Percentiles rank a stretch among this genome's conserved stretches.
Evolutionary conservation across 164 flowering plant genomes (phyloP).

Genomic region (Liquidambar formosana): DNA sequence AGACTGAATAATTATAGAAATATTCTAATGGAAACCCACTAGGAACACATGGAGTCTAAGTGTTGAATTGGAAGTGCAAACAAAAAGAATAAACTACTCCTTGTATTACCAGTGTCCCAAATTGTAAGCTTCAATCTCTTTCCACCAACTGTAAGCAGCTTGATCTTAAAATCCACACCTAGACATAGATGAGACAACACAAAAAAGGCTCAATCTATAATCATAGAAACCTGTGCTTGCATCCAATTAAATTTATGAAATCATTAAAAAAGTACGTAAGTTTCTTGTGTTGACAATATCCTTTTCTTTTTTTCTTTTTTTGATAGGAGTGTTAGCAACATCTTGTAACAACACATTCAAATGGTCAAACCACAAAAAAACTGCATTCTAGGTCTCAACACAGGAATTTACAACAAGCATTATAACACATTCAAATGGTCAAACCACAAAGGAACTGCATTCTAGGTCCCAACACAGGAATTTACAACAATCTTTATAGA

Average conservation of each 20-base stretch:
- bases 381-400: no score
- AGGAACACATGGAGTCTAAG: not conserved
- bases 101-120: slow-evolving; percentile 84
- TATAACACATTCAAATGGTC: not conserved
- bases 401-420: no score
- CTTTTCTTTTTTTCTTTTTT: no score
- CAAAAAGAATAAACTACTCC: not conserved
- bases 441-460: not conserved
- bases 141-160: slow-evolving; percentile 68
- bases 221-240: not conserved
- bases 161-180: slow-evolving; percentile 97
- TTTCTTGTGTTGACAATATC: not conserved
- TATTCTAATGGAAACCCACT: no score
- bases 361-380: no score
- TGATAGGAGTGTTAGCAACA: no score
- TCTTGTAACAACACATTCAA: no score
- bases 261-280: not conserved
- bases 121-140: slow-evolving; percentile 88
- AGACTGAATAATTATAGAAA: not conserved
- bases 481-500: no score
- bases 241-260: not conserved
- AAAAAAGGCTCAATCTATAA: not conserved
- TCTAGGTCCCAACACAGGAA: no score
- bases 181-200: slow-evolving; percentile 1
- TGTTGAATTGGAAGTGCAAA: not conserved